Conservation (phyloP, 2,329 filamentous ascomycete species). For the Juglanconis oblonga region DNA sequence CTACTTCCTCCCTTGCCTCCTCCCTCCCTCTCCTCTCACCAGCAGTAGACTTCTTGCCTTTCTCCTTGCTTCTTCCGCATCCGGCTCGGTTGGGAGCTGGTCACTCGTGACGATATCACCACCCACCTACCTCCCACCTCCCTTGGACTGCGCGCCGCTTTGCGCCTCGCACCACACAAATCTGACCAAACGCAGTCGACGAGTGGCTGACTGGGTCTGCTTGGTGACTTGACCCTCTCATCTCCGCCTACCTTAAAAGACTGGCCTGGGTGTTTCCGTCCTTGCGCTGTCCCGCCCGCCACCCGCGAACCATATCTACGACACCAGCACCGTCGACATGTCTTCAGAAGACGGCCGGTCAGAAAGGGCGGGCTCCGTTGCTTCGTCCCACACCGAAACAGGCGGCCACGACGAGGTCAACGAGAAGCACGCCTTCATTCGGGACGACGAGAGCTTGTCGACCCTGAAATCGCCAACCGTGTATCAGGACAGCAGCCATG, state of each 20-base stretch:
- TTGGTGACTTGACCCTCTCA: too few relatives aligned
- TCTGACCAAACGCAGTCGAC: too few relatives aligned
- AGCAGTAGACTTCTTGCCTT: too few relatives aligned
- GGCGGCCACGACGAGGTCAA: constrained; percentile 31
- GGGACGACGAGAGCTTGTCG: constrained; percentile 29
- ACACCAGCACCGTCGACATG: constrained; percentile 20
- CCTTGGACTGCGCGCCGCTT: too few relatives aligned
- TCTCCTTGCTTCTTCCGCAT: not conserved
- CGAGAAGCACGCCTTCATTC: constrained; percentile 31
- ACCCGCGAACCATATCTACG: not conserved
- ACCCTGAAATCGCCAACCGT: constrained; percentile 25
- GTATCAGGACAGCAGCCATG: constrained; percentile 32
- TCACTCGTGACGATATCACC: not conserved
- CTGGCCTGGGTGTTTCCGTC: too few relatives aligned
- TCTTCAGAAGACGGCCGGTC: constrained; percentile 20
- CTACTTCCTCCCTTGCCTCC: not conserved
- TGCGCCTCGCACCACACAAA: not conserved
- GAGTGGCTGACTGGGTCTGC: too few relatives aligned
- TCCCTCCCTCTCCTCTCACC: not conserved
- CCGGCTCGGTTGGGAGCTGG: not conserved
- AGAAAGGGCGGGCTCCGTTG: constrained; percentile 29
- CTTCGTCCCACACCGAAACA: constrained; percentile 33
- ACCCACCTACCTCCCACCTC: not conserved
- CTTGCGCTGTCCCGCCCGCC: too few relatives aligned
- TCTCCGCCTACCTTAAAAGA: not conserved